Evolutionary conservation across 2,329 filamentous ascomycete species (phyloP), one percentile per base, ranked within the genome.

Genomic region (Monilinia fructicola): DNA sequence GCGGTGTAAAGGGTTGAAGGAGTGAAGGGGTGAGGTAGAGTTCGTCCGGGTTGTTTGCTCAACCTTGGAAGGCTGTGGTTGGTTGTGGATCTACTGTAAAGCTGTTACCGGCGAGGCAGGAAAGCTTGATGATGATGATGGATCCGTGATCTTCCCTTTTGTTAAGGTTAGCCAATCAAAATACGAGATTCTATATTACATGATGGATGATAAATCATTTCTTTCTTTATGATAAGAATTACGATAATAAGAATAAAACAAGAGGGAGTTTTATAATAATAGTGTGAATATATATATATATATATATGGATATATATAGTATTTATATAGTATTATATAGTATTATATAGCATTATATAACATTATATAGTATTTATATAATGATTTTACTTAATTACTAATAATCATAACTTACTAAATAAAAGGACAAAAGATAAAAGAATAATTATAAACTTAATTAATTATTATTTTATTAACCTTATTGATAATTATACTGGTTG

Each of bases 51-150:
- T 54, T 64, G 61, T 56, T 55, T 64, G 62, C n/a, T 26, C 38
- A 42, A n/a, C n/a, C n/a, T n/a, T n/a, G n/a, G n/a, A n/a, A 58
- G 62, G 53, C 53, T 59, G 62, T 46, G 44, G 44, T 18, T 35
- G 42, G 28, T 40, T 50, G 62, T 65, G 53, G 53, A 59, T 58
- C 42, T 56, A n/a, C n/a, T n/a, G n/a, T n/a, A 21, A 44, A 42
- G 50, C 28, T 44, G 26, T 44, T 48, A 48, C 44, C 26, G 38
- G 55, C 21, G 50, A 64, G 61, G 61, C 50, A 64, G 61, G 61
- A 56, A 64, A 64, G 61, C 61, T 55, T 46, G 61, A 56, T 64
- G 61, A 55, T 46, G 60, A 54, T 11, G 21, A 56, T 35, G 54
- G 53, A 18, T 56, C 38, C 44, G 44, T 48, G 42, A 48, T 48